Evolutionary conservation across 192 early-diverging fungal species (phyloP).

Genomic region (Dimargaris xerosporica): DNA sequence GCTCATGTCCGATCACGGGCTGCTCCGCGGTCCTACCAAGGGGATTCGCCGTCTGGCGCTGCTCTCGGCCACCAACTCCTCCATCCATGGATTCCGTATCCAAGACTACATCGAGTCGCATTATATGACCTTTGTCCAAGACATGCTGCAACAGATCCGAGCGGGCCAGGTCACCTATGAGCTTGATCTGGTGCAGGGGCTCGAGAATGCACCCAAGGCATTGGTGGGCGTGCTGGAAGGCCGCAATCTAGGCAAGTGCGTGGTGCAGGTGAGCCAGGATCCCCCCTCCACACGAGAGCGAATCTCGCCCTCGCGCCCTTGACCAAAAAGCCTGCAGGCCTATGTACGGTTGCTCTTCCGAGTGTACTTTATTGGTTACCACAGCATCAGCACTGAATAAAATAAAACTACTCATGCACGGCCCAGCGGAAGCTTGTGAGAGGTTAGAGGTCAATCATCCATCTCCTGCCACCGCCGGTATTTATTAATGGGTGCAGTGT

Average conservation of each 20-base stretch:
- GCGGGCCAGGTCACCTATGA: slow-evolving; percentile 43
- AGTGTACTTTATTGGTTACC: too few species aligned
- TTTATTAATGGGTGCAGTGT: too few species aligned
- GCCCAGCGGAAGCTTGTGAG: too few species aligned
- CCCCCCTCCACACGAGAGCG: too few species aligned
- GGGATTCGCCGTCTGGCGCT: slow-evolving; percentile 37
- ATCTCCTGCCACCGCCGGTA: too few species aligned
- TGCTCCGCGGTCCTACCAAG: slow-evolving; percentile 28
- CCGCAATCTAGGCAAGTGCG: slow-evolving; percentile 51
- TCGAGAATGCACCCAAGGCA: slow-evolving; percentile 45
- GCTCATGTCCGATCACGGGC: slow-evolving; percentile 49
- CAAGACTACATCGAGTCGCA: slow-evolving; percentile 29
- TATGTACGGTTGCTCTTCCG: too few species aligned
- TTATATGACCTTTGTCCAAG: slow-evolving; percentile 32
- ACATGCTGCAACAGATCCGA: slow-evolving; percentile 36
- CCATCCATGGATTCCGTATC: slow-evolving; percentile 40
- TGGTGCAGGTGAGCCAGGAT: slow-evolving; percentile 28
- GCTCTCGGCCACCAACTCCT: slow-evolving; percentile 37
- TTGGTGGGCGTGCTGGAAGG: slow-evolving; percentile 45
- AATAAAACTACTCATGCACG: too few species aligned
- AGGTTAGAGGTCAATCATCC: too few species aligned
- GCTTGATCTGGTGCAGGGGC: slow-evolving; percentile 38
- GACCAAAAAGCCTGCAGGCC: too few species aligned
- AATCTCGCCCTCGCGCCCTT: too few species aligned
- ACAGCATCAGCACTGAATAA: too few species aligned